Evolutionary conservation across 805 yeast genomes (phyloP), one percentile per base, ranked within the genome.

Genomic region (Wickerhamomyces chaumierensis): DNA sequence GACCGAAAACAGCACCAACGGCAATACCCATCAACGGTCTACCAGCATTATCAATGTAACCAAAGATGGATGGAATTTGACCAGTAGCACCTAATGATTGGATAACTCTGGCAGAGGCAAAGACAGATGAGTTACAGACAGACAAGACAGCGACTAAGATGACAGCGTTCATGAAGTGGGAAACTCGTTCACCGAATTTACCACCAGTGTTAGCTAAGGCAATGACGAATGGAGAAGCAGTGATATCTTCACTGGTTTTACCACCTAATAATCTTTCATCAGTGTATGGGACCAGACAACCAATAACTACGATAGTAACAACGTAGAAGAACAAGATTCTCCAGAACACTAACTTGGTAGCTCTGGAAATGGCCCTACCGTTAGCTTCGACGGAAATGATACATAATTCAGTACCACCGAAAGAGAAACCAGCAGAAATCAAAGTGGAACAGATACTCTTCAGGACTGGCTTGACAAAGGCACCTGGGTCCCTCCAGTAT

Each of bases 141-240:
- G 86, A 78, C 34, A 79, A 53, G n/a, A 78, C 81, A 3, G 88
- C 71, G 38, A 78, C 61, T 46, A 81, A 62, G 46, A 81, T 76
- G 31, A 81, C 79, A 3, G 75, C 84, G 48, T 81, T 81, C 81
- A 41, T 74, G 60, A 81, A 66, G 21, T 80, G 72, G 33, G 73
- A 64, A 16, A 83, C 82, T 39, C 75, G 60, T 20, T 72, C 79
- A 35, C 62, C 66, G 44, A 78, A 75, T 68, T 44, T 33, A 31
- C n/a, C 12, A 38, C 85, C 84, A 18, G 81, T 81, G 41, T 69
- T 66, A 18, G 58, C 60, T 38, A 80, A 68, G 21, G 90, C 86
- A 59, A 82, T 75, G 38, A 81, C 90, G 48, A 81, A 81, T 18
- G 94, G 90, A 14, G 90, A 81, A 11, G 87, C 85, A n/a, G 75